These are phyloP conservation scores for Lachancea quebecensis DNA, from an alignment of 805 yeast species.

Conservation along the genomic window DNA sequence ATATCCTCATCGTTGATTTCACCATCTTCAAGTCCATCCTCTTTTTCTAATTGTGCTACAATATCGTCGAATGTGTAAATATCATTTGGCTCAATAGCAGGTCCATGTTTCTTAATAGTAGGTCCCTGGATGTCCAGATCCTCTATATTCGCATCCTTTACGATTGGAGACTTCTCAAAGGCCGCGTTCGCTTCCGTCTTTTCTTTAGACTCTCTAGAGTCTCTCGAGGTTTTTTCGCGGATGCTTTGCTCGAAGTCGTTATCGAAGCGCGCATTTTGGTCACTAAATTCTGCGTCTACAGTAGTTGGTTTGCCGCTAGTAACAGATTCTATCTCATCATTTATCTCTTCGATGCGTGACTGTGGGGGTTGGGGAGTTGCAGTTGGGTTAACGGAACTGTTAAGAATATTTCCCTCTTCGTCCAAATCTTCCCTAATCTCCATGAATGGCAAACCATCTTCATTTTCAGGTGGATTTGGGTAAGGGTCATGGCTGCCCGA, in stretches of 20 bases:
- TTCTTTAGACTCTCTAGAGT: background rate
- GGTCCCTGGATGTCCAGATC: constrained; percentile 7
- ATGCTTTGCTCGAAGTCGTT: background rate
- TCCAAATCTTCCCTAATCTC: constrained; percentile 82
- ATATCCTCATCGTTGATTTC: constrained; percentile 15
- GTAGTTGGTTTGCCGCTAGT: background rate
- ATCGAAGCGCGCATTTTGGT: background rate
- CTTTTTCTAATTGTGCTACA: constrained; percentile 27
- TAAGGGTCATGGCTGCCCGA: background rate
- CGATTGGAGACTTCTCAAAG: background rate
- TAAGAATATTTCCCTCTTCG: constrained; percentile 67
- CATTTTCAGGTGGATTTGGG: constrained; percentile 22
- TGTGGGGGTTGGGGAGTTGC: background rate
- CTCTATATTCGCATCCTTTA: constrained; percentile 9
- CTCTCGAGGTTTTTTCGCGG: background rate
- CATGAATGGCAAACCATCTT: constrained; percentile 57
- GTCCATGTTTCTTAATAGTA: constrained; percentile 1
- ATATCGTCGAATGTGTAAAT: constrained; percentile 31
- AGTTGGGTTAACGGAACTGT: constrained; percentile 3
- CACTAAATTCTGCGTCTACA: background rate
- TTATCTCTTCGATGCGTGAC: constrained; percentile 1
- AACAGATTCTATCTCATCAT: background rate
- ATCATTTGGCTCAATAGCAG: constrained; percentile 18
- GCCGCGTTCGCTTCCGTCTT: background rate
- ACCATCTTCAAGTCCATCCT: constrained; percentile 26